A percentile compares a stretch with the other conserved stretches of the same genome.
Evolutionary conservation across 768 basidiomycete genomes (phyloP).

Genomic region (Tylopilus intermedius): DNA sequence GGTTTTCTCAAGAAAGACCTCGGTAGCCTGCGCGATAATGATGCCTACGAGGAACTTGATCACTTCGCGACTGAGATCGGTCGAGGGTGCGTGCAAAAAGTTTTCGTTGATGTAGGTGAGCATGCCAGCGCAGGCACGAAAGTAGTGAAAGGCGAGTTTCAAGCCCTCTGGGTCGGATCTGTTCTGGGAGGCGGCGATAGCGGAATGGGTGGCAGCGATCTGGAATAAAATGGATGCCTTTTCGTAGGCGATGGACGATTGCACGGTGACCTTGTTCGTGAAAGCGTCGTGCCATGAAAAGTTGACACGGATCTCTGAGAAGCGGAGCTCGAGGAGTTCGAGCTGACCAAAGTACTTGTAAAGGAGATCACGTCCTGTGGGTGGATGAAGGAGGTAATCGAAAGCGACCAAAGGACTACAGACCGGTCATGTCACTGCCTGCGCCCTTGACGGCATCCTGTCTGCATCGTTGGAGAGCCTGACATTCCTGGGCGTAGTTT

Average conservation of each 20-base stretch:
- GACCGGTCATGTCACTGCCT: conserved; percentile 92
- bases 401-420: conserved; percentile 15
- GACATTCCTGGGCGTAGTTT: conserved; percentile 79
- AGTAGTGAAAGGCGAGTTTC: conserved; percentile 91
- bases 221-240: conserved; percentile 98
- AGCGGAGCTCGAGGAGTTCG: conserved; percentile 92
- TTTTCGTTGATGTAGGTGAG: conserved; percentile 99
- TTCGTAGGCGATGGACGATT: conserved; percentile 96
- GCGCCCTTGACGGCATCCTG: conserved; percentile 96
- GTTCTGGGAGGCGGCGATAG: conserved; percentile 82
- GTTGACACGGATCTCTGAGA: conserved; percentile 92
- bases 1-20: conserved; percentile 94
- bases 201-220: conserved; percentile 89
- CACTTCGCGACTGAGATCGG: conserved; percentile 89
- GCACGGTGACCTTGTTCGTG: conserved; percentile 87
- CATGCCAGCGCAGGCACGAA: conserved; percentile 89
- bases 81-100: conserved; percentile 95
- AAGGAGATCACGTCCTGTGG: conserved; percentile 78
- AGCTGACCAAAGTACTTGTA: conserved; percentile 99
- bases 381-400: not conserved
- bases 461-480: conserved; percentile 80
- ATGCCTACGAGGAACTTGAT: conserved; percentile 88
- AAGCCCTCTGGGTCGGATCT: conserved; percentile 86
- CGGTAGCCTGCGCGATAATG: conserved; percentile 90
- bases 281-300: conserved; percentile 98